These are phyloP conservation scores for Leccinum huronense DNA, from an alignment of 1,284 basidiomycete genomes.

Conservation along the genomic window DNA sequence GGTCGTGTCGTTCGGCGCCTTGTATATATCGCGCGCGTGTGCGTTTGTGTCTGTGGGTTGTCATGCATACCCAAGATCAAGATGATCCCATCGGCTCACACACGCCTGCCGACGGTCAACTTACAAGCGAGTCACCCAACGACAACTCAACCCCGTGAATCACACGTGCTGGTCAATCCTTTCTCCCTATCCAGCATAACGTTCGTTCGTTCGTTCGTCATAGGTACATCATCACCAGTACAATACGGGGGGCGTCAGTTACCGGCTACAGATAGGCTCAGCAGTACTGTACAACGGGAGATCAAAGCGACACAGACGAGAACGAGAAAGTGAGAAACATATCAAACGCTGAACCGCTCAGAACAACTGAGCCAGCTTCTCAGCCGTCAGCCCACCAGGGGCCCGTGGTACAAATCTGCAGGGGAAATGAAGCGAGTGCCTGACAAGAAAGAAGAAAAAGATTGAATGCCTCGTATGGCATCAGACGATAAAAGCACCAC, in stretches of 20 bases:
- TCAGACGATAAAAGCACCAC: background rate
- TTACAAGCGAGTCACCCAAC: background rate
- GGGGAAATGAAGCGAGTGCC: slow-evolving; percentile 29
- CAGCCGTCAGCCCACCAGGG: slow-evolving; percentile 17
- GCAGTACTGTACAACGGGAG: background rate
- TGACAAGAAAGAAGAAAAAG: slow-evolving; percentile 3
- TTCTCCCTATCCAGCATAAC: background rate
- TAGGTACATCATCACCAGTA: background rate
- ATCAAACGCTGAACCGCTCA: slow-evolving; percentile 11
- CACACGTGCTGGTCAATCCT: background rate
- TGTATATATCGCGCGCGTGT: background rate
- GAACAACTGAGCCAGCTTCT: slow-evolving; percentile 23
- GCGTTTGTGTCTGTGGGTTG: background rate
- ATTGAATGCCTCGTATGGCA: background rate
- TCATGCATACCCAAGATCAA: background rate
- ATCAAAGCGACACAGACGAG: background rate
- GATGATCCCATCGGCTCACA: background rate
- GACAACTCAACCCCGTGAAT: background rate
- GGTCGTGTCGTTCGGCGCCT: background rate
- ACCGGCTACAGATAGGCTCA: slow-evolving; percentile 1
- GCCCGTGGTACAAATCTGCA: slow-evolving; percentile 28
- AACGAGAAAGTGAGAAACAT: background rate
- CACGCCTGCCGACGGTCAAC: background rate
- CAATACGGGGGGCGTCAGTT: background rate
- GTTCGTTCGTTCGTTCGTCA: background rate